Base-by-base conservation (phyloP, 2,329 filamentous ascomycete species). In the Aspergillus sp. region DNA sequence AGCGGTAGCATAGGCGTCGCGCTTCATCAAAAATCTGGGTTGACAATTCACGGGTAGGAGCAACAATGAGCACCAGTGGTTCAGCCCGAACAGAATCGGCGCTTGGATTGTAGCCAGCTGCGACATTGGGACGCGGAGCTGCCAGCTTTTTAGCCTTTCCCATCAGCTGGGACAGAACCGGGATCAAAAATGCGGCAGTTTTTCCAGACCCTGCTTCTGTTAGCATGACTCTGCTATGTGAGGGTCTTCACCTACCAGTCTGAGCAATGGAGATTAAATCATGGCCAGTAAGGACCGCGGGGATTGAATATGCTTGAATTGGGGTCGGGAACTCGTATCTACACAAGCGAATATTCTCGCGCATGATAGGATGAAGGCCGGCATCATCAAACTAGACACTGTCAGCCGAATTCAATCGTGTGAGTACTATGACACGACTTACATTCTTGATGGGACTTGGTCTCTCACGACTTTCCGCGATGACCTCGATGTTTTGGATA, bases 11-110 rank as follows among this genome's bases (percentile, higher is more conserved):
- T 52, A 98, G 86, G 68, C 94, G 92, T 63, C 95, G 90, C 25
- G 91, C 88, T 74, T 98, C 94, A 64, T 96, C 92, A 77, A 96
- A 98, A 67, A 98, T 96, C 73, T 99, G 95, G 2, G 92, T 90
- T 0, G 92, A 92, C 5, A 99, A 80, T 81, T 99, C 95, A 38
- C 95, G 90, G 57, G 90, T 95, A 0, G 95, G 95, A 10, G 86
- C 89, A 21, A 99, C 84, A 57, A 99, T 83, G 27, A 98, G 81
- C 0, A 98, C 90, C 6, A 99, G 78, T 4, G 95, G 95, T 80
- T 98, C 93, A 7, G 92, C 94, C 47, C 86, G 85, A 41, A 90
- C 85, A 2, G 77, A 75, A 19, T 86, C 75, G 15, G 72, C 71
- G 1, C 78, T 78, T 2, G 83, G 76, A 10, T 84, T 78, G 69